Base-by-base conservation (phyloP, 2,329 filamentous ascomycete genomes). In the Botrytis squamosa region DNA sequence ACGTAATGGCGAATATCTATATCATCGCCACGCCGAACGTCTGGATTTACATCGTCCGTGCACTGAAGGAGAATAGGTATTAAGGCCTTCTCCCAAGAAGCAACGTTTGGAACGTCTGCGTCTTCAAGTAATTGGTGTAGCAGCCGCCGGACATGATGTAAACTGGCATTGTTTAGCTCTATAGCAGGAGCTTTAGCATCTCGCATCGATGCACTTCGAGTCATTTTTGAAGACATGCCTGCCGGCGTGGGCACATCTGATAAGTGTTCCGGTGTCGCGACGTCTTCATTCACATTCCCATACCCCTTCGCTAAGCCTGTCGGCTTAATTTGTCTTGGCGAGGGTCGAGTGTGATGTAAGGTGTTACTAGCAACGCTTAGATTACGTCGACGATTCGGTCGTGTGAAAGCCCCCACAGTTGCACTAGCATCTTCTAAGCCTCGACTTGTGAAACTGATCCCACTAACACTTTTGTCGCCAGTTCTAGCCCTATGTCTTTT, bases 1-100 rank as follows among this genome's bases (percentile, higher is more conserved):
- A 99, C 94, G 80, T 98, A 99, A 81, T 98, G 95, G 5, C 96
- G 89, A 74, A 99, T 96, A 81, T 99, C 96, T 87, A 99, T 98
- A 80, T 96, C 93, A 81, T 99, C 96, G 42, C 94, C 95, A 72
- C 90, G 89, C 73, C 94, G 92, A 63, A 98, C 93, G 81, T 98
- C 93, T 1, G 96, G 96, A 76, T 97, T 92, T 5, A 99, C 95
- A 80, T 98, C 96, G 77, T 98, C 94, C 0, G 95, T 97, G 76
- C 95, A 96, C 78, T 92, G 92, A 36, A 98, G 86, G 33, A 99
- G 86, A 70, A 99, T 97, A 0, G 96, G 96, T 69, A 98, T 88
- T 20, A 99, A 85, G 0, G 95, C 94, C 77, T 91, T 95, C 80
- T 98, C 93, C 96, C 96, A 99, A 42, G 91, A 91, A 3, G 88